Base-by-base conservation (phyloP, 1,139 yeast species). In the Blastobotrys aristatus region DNA sequence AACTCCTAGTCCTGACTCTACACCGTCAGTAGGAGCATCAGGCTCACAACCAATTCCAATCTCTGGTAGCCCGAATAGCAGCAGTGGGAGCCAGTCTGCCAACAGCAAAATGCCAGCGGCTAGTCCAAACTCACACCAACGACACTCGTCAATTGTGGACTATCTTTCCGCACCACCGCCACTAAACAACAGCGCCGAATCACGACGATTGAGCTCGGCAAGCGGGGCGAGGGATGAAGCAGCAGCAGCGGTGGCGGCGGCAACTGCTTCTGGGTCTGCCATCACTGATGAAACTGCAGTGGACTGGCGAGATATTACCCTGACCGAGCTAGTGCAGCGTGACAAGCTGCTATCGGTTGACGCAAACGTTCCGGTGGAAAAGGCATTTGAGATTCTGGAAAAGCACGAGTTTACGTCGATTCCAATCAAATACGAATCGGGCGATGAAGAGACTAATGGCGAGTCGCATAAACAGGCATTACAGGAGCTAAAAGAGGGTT, bases 151-250 rank as follows among this genome's bases (percentile, higher is more conserved):
- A n/a, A 84, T 86, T 50, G 95, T 84, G 38, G 95, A 86, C 62
- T 66, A 86, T 67, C 71, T 86, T 43, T 79, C 88, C n/a, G 80
- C 92, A 6, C 95, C 95, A 1, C 95, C 95, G 6, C 86, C 88
- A 0, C 65, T 82, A 47, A 72, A 47, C 44, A 49, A 43, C 35
- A 43, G 50, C 35, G 44, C 44, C 26, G 35, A 34, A 35, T 40
- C 44, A 18, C 20, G 20, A 27, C 46, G 49, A 26, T 30, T 44
- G 32, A 42, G 48, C 47, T 27, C 43, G 24, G 47, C 49, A 21
- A 43, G 50, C 38, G 4, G 42, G 27, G 10, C 27, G 5, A 5
- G 27, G 8, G 27, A 24, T 24, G 5, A 5, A 10, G 27, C 33
- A 40, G 39, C 34, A 42, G 31, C 42, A 36, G 38, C 27, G 10